These are phyloP conservation scores for Diplosphaera chodatii DNA, from an alignment of 139 green algal species.

Conservation along the genomic window DNA sequence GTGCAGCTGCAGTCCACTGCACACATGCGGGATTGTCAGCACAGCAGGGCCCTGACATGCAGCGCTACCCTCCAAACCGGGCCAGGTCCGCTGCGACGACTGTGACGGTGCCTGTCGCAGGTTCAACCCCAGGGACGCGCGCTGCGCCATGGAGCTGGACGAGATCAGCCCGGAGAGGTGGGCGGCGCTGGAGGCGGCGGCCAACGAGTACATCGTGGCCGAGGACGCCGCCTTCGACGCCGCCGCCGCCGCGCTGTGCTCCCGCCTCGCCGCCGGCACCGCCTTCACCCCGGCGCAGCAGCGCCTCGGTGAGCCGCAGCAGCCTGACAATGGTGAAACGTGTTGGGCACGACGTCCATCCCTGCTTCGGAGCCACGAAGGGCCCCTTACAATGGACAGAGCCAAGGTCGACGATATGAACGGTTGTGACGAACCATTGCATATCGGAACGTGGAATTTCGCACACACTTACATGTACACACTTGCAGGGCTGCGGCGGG, in stretches of 20 bases:
- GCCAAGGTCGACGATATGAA: too few species aligned
- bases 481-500: not conserved
- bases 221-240: conserved; percentile 39
- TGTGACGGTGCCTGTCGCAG: conserved; percentile 9
- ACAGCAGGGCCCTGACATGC: too few species aligned
- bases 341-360: too few species aligned
- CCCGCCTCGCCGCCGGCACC: not conserved
- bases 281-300: not conserved
- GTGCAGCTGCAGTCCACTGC: too few species aligned
- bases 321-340: not conserved
- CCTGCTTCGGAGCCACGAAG: too few species aligned
- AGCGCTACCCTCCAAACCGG: too few species aligned
- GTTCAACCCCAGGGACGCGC: conserved; percentile 59
- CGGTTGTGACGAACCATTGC: too few species aligned
- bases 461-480: too few species aligned
- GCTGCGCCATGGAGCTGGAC: conserved; percentile 78
- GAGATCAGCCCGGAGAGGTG: conserved; percentile 62
- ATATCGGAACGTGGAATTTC: too few species aligned
- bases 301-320: not conserved
- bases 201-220: conserved; percentile 63
- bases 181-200: conserved; percentile 50
- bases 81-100: not conserved
- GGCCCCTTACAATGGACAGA: too few species aligned
- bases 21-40: too few species aligned
- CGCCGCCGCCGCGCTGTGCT: conserved; percentile 31